Conservation (phyloP, 2,329 filamentous ascomycete species). For the Calonectria montana region DNA sequence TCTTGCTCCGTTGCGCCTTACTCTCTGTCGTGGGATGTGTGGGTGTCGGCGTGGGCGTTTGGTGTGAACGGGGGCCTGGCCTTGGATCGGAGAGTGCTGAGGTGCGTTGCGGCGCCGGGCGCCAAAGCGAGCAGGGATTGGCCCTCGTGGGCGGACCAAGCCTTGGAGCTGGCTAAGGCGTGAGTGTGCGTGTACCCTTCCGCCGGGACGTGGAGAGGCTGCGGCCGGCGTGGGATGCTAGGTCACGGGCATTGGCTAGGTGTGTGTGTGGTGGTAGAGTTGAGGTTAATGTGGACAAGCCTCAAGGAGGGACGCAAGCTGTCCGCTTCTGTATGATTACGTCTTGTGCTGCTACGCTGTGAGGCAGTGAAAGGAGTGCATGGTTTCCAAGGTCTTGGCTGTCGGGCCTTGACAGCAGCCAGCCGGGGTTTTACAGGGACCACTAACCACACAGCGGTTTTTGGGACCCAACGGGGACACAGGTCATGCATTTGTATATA, state of each 20-base stretch:
- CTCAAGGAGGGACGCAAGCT: not conserved
- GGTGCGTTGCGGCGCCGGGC: slow-evolving; percentile 8
- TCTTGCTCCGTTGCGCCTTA: slow-evolving; percentile 13
- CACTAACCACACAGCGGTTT: not conserved
- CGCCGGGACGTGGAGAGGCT: not conserved
- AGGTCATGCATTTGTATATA: not conserved
- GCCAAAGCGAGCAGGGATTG: slow-evolving; percentile 11
- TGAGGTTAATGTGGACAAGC: not conserved
- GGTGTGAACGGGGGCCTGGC: slow-evolving; percentile 5
- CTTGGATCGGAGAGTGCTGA: slow-evolving; percentile 17
- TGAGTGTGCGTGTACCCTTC: slow-evolving; percentile 3
- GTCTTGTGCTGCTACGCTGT: slow-evolving; percentile 3
- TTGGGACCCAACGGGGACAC: not conserved
- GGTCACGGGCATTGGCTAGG: not conserved
- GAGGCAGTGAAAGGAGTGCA: not conserved
- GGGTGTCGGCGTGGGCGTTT: slow-evolving; percentile 10
- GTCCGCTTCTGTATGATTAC: slow-evolving; percentile 11
- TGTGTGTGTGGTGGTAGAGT: not conserved
- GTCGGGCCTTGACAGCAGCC: not conserved
- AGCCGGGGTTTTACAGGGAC: not conserved
- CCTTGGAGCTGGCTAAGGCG: not conserved
- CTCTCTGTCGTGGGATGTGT: slow-evolving; percentile 16
- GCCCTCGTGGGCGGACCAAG: not conserved
- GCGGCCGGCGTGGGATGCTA: not conserved
- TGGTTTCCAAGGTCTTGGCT: not conserved